Evolutionary conservation across 2,329 filamentous ascomycete species (phyloP).

Genomic region (Apiospora kogelbergensis): DNA sequence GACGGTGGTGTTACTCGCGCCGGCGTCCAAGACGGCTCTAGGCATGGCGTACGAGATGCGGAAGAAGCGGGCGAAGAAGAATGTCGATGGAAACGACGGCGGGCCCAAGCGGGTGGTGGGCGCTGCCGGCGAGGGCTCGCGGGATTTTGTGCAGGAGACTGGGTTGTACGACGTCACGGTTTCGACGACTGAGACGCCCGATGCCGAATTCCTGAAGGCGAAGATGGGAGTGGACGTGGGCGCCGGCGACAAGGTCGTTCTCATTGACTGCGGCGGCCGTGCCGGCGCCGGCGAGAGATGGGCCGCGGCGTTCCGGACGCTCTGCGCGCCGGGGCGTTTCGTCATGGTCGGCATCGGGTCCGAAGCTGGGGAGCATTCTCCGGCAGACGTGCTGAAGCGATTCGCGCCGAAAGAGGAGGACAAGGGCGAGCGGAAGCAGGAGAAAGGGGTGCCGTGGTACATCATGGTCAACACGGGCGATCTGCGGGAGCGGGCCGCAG

Average conservation of each 20-base stretch:
- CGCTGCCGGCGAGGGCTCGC: slow-evolving; percentile 25
- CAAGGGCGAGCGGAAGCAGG: background rate
- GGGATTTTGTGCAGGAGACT: slow-evolving; percentile 24
- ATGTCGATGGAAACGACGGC: background rate
- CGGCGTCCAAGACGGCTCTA: slow-evolving; percentile 28
- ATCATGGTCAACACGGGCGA: slow-evolving; percentile 21
- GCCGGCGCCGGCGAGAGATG: slow-evolving; percentile 20
- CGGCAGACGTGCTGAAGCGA: background rate
- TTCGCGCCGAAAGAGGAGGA: slow-evolving; percentile 8
- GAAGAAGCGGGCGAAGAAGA: slow-evolving; percentile 10
- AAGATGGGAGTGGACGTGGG: slow-evolving; percentile 9
- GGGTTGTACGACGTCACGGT: slow-evolving; percentile 24
- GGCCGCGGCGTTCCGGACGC: slow-evolving; percentile 17
- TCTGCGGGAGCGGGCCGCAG: slow-evolving; percentile 23
- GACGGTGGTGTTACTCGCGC: slow-evolving; percentile 32
- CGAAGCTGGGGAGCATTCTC: slow-evolving; percentile 14
- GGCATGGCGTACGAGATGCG: slow-evolving; percentile 21
- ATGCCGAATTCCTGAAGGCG: slow-evolving; percentile 14
- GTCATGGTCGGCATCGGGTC: background rate
- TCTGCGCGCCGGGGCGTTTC: background rate
- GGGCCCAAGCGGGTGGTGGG: slow-evolving; percentile 22
- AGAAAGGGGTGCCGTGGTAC: background rate
- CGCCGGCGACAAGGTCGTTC: slow-evolving; percentile 17
- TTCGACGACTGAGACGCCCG: slow-evolving; percentile 12
- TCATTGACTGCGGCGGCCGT: slow-evolving; percentile 31